Conservation (phyloP, 441 rosid genomes). For the Bruguiera hainesii region DNA sequence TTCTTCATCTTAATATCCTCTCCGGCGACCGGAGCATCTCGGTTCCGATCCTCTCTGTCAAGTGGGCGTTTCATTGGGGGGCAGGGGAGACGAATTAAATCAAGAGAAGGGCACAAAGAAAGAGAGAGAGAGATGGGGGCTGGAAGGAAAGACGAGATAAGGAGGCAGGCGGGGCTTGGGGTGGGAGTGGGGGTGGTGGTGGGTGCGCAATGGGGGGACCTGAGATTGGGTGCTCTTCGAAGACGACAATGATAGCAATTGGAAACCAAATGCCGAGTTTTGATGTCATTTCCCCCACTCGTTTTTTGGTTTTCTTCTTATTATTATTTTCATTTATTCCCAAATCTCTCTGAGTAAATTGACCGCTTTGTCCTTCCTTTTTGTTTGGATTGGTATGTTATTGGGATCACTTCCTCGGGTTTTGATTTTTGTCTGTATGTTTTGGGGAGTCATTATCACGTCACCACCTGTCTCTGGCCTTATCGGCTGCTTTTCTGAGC, state of each 20-base stretch:
- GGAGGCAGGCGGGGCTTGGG: background rate
- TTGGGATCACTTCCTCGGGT: background rate
- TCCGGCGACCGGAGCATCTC: slow-evolving; percentile 7
- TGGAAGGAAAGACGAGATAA: background rate
- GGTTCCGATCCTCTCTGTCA: background rate
- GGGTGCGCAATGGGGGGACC: slow-evolving; percentile 18
- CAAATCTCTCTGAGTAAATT: slow-evolving; percentile 12
- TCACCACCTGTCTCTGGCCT: too few species aligned
- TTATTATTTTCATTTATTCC: background rate
- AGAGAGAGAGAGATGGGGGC: background rate
- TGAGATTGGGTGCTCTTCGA: slow-evolving; percentile 39
- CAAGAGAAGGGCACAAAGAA: background rate
- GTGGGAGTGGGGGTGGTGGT: slow-evolving; percentile 13
- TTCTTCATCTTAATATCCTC: slow-evolving; percentile 46
- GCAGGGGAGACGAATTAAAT: background rate
- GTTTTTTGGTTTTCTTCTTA: slow-evolving; percentile 17
- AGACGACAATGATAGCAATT: slow-evolving; percentile 41
- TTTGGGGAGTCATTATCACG: background rate
- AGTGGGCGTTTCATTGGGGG: slow-evolving; percentile 27
- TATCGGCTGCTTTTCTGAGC: too few species aligned
- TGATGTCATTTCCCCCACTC: slow-evolving; percentile 10
- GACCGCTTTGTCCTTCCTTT: slow-evolving; percentile 27
- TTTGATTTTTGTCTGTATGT: background rate
- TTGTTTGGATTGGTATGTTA: background rate
- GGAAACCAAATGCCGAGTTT: slow-evolving; percentile 20